Conservation (phyloP, 2,329 filamentous ascomycete genomes). For the Cladosporium sp. region DNA sequence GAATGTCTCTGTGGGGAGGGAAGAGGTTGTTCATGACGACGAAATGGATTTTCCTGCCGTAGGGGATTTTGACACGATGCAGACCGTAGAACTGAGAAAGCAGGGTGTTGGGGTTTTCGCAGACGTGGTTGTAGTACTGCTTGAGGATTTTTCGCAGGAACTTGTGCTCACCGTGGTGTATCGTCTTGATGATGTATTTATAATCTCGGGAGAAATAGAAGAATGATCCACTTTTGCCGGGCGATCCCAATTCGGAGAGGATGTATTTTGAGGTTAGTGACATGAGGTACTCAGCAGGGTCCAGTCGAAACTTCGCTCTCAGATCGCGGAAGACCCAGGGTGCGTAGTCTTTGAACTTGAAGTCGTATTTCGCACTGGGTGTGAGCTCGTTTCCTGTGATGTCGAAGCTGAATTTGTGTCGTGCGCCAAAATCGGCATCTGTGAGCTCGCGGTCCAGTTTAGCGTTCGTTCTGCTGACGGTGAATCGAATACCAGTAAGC, state of each 20-base stretch:
- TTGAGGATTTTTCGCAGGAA: conserved; percentile 78
- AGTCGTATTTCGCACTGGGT: conserved; percentile 97
- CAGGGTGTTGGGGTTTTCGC: conserved; percentile 90
- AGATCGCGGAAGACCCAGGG: conserved; percentile 98
- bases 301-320: conserved; percentile 79
- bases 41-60: conserved; percentile 97
- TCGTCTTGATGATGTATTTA: conserved; percentile 99
- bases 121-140: conserved; percentile 91
- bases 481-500: conserved; percentile 97
- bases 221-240: conserved; percentile 97
- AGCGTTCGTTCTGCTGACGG: conserved; percentile 91
- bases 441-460: conserved; percentile 90
- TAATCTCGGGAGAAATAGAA: conserved; percentile 99
- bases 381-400: conserved; percentile 97
- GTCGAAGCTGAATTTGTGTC: conserved; percentile 98
- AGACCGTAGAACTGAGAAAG: conserved; percentile 97
- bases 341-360: conserved; percentile 99
- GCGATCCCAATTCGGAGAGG: conserved; percentile 91
- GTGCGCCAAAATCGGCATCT: conserved; percentile 86
- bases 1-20: conserved; percentile 93
- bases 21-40: conserved; percentile 99
- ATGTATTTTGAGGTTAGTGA: conserved; percentile 99
- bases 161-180: conserved; percentile 91
- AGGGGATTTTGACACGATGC: conserved; percentile 96
- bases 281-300: conserved; percentile 97